These are phyloP conservation scores for Podospora comata DNA, from an alignment of 495 filamentous ascomycete species.

Conservation along the genomic window DNA sequence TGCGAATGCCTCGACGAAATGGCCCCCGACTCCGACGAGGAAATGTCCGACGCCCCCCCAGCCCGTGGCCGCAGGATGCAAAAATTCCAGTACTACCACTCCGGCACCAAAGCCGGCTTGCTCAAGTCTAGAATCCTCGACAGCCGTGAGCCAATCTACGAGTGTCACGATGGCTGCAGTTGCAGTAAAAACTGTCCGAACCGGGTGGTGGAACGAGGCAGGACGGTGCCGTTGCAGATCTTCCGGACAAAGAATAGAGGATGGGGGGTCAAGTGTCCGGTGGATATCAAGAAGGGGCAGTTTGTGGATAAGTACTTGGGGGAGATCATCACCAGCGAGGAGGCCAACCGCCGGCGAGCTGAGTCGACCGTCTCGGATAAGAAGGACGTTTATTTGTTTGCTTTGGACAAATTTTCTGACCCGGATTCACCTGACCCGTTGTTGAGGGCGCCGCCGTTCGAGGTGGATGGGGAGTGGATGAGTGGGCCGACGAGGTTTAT, in stretches of 20 bases:
- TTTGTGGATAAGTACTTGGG: conserved; percentile 89
- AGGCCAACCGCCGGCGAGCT: conserved; percentile 63
- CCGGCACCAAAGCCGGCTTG: conserved; percentile 40
- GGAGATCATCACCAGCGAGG: conserved; percentile 72
- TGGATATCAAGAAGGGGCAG: conserved; percentile 68
- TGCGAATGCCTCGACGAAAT: conserved; percentile 56
- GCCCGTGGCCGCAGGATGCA: conserved; percentile 20
- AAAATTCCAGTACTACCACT: conserved; percentile 44
- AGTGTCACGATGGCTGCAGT: conserved; percentile 72
- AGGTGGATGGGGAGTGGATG: conserved; percentile 55
- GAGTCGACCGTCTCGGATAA: conserved; percentile 41
- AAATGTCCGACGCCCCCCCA: conserved; percentile 17
- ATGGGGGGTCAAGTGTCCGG: conserved; percentile 74
- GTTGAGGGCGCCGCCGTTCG: conserved; percentile 41
- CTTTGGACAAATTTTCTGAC: conserved; percentile 73
- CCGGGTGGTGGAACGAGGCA: conserved; percentile 73
- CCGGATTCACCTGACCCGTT: conserved; percentile 43
- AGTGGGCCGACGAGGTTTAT: conserved; percentile 65
- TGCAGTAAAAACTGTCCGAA: conserved; percentile 71
- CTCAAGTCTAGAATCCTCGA: conserved; percentile 48
- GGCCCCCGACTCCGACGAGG: conserved; percentile 33
- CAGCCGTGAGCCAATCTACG: conserved; percentile 66
- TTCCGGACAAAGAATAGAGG: conserved; percentile 77
- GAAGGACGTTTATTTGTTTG: conserved; percentile 75
- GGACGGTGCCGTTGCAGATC: conserved; percentile 71